phyloP scores from a whole-genome alignment of 1,284 basidiomycete species.

The Microbotryum intermedium region DNA sequence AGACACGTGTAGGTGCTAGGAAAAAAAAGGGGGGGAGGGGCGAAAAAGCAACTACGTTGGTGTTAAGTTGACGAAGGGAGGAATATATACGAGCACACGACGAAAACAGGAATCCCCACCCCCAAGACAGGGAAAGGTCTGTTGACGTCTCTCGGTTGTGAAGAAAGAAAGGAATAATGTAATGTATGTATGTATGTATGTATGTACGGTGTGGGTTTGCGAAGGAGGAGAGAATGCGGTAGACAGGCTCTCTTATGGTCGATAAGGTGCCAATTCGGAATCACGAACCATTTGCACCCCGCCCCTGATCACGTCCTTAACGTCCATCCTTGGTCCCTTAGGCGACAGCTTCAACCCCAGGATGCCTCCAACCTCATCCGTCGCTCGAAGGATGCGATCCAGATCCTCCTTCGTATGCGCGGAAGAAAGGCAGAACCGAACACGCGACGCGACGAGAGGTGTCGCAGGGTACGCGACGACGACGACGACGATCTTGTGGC shows the following conservation, averaged over 20 bases:
- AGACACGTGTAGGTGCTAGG: too few species aligned
- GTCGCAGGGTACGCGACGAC: slow-evolving; percentile 75
- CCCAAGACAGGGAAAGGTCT: too few species aligned
- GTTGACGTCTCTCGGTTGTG: too few species aligned
- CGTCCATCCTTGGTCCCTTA: slow-evolving; percentile 45
- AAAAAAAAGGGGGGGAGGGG: too few species aligned
- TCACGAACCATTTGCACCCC: slow-evolving; percentile 65
- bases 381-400: slow-evolving; percentile 74
- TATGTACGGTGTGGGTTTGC: too few species aligned
- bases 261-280: slow-evolving; percentile 1
- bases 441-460: slow-evolving; percentile 77
- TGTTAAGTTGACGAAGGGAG: too few species aligned
- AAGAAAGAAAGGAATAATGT: too few species aligned
- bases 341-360: slow-evolving; percentile 56
- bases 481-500: slow-evolving; percentile 67
- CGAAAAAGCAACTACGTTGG: too few species aligned
- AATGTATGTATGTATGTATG: too few species aligned
- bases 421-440: slow-evolving; percentile 89
- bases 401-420: slow-evolving; percentile 96
- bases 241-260: slow-evolving; percentile 35
- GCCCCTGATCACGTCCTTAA: slow-evolving; percentile 66
- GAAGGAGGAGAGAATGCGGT: slow-evolving; percentile 15
- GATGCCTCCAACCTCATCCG: slow-evolving; percentile 82
- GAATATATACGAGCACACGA: too few species aligned
- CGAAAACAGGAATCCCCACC: too few species aligned